Base-by-base conservation (phyloP, 139 green algal species). In the Coccomyxa sp. region DNA sequence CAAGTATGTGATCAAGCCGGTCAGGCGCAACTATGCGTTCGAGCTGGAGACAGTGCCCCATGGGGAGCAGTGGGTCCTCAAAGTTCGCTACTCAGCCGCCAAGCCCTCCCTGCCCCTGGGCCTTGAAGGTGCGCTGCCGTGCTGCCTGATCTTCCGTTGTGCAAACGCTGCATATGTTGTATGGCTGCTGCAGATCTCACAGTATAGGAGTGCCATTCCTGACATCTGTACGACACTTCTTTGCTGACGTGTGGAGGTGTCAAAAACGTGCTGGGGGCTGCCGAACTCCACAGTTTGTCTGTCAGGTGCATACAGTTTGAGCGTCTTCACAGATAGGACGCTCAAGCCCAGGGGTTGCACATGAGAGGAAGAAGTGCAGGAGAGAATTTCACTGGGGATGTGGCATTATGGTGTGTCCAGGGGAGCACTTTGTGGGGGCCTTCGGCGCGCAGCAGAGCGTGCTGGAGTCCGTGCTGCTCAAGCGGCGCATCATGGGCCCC, bases 21-120 rank as follows among this genome's bases (percentile, higher is more conserved):
- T 98, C 66, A 91, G 92, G 89, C 88, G 97, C 23, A 90, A 82
- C 74, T 99, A 99, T 84, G 94, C 95, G 0, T 99, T 99, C 88
- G 97, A 99, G 90, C 76, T 91, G 58, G 23, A 83, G 9, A 88
- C 84, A 0, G 88, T 99, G 0, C 91, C 88, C 0, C 88, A 91
- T n/a, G 94, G 96, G 16, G 80, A 89, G 77, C 92, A 98, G 87
- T 99, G 94, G 90, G 93, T 97, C 14, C 82, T 99, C 58, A 99
- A 99, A 91, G 89, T 96, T 27, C 88, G 89, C 45, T 96, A 94
- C 85, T 86, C 93, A 0, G 94, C 90, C 27, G 74, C 77, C n/a
- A 45, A 90, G 77, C 84, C 89, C 13, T 63, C 82, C 14, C 90
- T 99, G 87, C 91, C 91, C 0, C 66, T 90, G 38, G 90, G 92